Base-by-base conservation (phyloP, 1,139 yeast genomes). In the Tardiomyces digboiensis region DNA sequence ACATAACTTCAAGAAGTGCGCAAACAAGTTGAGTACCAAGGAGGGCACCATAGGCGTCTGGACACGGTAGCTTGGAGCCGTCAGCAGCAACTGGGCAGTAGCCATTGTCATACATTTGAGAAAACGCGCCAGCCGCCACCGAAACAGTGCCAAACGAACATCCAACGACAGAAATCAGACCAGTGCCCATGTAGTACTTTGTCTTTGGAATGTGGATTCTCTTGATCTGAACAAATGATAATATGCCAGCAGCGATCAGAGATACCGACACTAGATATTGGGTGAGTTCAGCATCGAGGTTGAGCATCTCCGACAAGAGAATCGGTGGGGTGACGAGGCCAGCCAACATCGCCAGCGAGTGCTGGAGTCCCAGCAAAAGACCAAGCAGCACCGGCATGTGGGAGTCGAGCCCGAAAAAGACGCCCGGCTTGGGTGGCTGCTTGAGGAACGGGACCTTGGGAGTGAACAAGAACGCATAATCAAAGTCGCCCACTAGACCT, bases 261-360 rank as follows among this genome's bases (percentile, higher is more conserved):
- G 94, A 78, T 4, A 81, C 78, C 29, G 89, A 79, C 21, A 88
- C 94, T 53, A 88, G 67, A 63, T 86, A 87, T 56, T 84, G 81
- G 42, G 77, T 73, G 18, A 67, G 50, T 2, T 63, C 72, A 16
- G 67, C 52, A 26, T 63, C 64, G 46, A 87, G 70, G 60, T 82
- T 72, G 19, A 89, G 88, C 21, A 74, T 65, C 8, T 68, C 56
- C 1, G 88, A 68, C 42, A 84, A 82, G 54, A 85, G 69, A 46
- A 86, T 65, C 2, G 95, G 93, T 5, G 95, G 95, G n/a, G 94
- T 71, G 38, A 83, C 82, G 42, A 88, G 77, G 56, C 96, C 96
- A 8, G 95, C 96, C 65, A 88, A 67, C 95, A 87, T 85, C 39
- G 96, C 82, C 53, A 88, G 67, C 1, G 94, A 70, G 60, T 88